phyloP scores from a whole-genome alignment of 805 yeast genomes.

The Pichia gijzeniarum region DNA sequence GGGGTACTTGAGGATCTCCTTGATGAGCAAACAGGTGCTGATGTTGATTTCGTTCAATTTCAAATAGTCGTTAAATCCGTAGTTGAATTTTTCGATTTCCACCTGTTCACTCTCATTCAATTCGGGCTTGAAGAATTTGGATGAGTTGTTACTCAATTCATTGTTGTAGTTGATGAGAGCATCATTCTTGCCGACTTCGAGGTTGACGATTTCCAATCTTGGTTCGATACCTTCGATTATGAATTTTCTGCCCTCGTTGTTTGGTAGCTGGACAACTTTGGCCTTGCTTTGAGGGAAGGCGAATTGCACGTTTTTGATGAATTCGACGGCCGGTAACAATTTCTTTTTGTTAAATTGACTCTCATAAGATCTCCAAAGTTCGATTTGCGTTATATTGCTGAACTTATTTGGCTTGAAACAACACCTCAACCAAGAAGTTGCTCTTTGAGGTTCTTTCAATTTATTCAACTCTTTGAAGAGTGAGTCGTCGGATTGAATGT shows the following conservation, averaged over 20 bases:
- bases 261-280: constrained; percentile 71
- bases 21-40: constrained; percentile 32
- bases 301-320: constrained; percentile 85
- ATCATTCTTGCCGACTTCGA: constrained; percentile 39
- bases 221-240: constrained; percentile 95
- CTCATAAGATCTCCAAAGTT: constrained; percentile 94
- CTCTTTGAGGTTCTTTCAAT: constrained; percentile 80
- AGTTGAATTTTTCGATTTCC: constrained; percentile 27
- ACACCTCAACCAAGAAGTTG: constrained; percentile 91
- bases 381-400: constrained; percentile 91
- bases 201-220: constrained; percentile 49
- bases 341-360: constrained; percentile 66
- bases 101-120: constrained; percentile 24
- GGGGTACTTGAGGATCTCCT: constrained; percentile 29
- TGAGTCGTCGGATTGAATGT: constrained; percentile 24
- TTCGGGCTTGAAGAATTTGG: constrained; percentile 14
- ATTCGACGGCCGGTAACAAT: constrained; percentile 90
- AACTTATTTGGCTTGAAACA: constrained; percentile 72
- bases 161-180: constrained; percentile 23
- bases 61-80: constrained; percentile 29
- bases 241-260: constrained; percentile 62
- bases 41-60: constrained; percentile 35
- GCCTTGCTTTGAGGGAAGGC: constrained; percentile 89
- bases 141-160: constrained; percentile 8
- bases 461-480: constrained; percentile 55